Evolutionary conservation across 768 basidiomycete genomes (phyloP).

Genomic region (Hygrophoropsis aurantiaca): DNA sequence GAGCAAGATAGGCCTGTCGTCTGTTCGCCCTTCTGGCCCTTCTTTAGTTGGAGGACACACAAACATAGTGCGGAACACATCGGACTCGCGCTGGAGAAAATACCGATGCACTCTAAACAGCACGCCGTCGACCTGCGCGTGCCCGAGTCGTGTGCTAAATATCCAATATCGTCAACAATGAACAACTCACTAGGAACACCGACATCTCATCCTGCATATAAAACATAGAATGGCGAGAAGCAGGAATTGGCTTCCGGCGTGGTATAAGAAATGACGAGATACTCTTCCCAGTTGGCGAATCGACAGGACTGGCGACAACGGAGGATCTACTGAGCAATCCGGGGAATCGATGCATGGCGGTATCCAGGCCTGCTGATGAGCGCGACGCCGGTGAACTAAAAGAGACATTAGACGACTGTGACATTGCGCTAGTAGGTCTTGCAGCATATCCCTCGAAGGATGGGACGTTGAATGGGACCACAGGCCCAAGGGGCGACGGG

Average conservation of each 20-base stretch:
- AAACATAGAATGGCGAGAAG: slow-evolving; percentile 12
- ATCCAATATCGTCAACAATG: background rate
- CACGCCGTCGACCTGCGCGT: slow-evolving; percentile 36
- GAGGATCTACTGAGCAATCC: slow-evolving; percentile 2
- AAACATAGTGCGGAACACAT: slow-evolving; percentile 40
- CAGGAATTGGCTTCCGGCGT: background rate
- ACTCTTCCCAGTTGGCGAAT: slow-evolving; percentile 1
- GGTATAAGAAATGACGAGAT: slow-evolving; percentile 6
- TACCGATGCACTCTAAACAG: slow-evolving; percentile 43
- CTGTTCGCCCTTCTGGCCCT: slow-evolving; percentile 30
- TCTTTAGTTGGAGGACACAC: slow-evolving; percentile 18
- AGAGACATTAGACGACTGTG: slow-evolving; percentile 1
- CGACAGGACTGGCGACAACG: slow-evolving; percentile 1
- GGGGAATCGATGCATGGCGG: background rate
- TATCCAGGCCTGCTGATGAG: background rate
- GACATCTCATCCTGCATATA: slow-evolving; percentile 20
- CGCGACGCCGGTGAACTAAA: slow-evolving; percentile 1
- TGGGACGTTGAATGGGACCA: slow-evolving; percentile 2
- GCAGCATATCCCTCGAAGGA: slow-evolving; percentile 4
- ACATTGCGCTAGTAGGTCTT: slow-evolving; percentile 3
- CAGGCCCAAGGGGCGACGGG: background rate
- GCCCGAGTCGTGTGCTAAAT: too few relatives aligned
- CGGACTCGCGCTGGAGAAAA: slow-evolving; percentile 38
- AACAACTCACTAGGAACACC: slow-evolving; percentile 15
- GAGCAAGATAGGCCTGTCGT: slow-evolving; percentile 33